Base-by-base conservation (phyloP, 805 yeast species). In the Candida nemodendra region DNA sequence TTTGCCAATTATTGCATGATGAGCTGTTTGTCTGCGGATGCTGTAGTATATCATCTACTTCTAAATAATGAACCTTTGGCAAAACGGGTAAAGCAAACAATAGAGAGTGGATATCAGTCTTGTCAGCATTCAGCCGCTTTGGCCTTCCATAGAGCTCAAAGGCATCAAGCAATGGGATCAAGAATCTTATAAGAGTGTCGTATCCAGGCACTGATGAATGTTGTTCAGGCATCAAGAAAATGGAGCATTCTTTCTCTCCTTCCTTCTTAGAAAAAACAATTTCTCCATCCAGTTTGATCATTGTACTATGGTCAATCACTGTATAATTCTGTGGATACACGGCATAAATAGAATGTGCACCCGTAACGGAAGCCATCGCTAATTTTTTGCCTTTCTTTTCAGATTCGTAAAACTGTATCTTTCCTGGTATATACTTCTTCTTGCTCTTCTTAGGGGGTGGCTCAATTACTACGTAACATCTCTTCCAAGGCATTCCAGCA, bases 401-500 rank as follows among this genome's bases (percentile, higher is more conserved):
- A 53, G 74, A 81, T 60, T 88, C 95, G 63, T 76, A 93, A 49
- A 93, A 84, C n/a, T 77, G 68, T 17, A 88, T 78, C 49, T 79
- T 72, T 21, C 96, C 96, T 11, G 75, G 69, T 44, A 69, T 49
- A 61, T 72, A 47, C 53, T 63, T 60, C 64, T 75, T 58, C 68
- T 53, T 68, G 45, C 61, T 64, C 47, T 61, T 79, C 53, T 72
- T 56, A 26, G 67, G 47, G 51, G 89, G 66, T 48, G 90, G 90
- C 49, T 84, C 85, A 39, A 91, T 76, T 9, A 90, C 96, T 3
- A 95, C 91, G 67, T 77, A 93, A 56, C 96, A 91, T 42, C 95
- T 74, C 56, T 82, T 85, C 97, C 97, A 93, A 1, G 97, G 96
- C 95, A 88, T 87, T 17, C 99, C 99, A 8, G 93, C 77, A 14